Evolutionary conservation across 345 rosid genomes (phyloP), one percentile per base, ranked within the genome.

Genomic region (Euphorbia lathyris): DNA sequence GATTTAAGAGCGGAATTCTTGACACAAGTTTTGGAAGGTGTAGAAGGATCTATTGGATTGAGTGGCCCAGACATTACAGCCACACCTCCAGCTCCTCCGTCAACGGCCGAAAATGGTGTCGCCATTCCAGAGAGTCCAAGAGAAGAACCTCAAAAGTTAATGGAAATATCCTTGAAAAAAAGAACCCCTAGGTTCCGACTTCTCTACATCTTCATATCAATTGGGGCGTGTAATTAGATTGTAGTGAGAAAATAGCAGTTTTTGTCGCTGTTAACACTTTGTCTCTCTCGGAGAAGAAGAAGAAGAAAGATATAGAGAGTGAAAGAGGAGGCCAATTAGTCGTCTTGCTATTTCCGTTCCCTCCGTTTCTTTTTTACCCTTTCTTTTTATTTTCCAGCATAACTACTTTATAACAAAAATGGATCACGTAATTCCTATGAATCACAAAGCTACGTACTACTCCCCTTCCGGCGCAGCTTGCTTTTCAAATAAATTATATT

Each of bases 11-110:
- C 86, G 10, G 87, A 82, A 48, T 69, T 84, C 50, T 83, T 84
- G 38, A 81, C 42, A 64, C 84, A 78, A 42, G 83, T 61, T 75
- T 83, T 81, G 10, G 87, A 70, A 25, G 81, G 74, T 3, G 85
- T 12, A 4, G 91, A 79, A 25, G 84, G 58, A 56, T 85, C 92
- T 73, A 85, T 74, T 38, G 84, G 63, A 70, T 71, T 86, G 67
- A 77, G 25, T 34, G 85, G 82, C 19, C 89, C 87, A 5, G 89
- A 83, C 88, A 87, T 82, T 74, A 85, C 81, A n/a, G 88, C 86
- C 53, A 82, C 82, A 20, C 85, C 86, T 40, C 87, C 88, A 8
- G 80, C 85, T 11, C 84, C 82, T 66, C 84, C 58, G 12, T 81
- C 84, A n/a, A 81, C 63, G 26, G 76, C 85, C 63, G 88, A 68